Base-by-base conservation (phyloP, 192 early-diverging fungal species). In the Podila minutissima region DNA sequence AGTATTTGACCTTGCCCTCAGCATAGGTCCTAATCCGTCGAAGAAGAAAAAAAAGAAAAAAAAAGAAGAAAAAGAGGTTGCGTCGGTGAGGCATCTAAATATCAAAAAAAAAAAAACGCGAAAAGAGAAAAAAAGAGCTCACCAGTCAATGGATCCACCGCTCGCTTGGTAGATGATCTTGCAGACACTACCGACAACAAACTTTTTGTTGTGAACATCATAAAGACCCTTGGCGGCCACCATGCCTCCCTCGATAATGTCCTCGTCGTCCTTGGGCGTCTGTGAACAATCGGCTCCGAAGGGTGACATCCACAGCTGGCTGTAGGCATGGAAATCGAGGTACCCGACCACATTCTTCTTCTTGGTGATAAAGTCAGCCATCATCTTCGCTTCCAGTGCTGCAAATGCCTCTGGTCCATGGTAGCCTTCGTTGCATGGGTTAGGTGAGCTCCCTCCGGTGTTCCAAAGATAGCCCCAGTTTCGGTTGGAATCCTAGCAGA, bases 241-340 rank as follows among this genome's bases (percentile, higher is more conserved):
- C 82, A 79, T 62, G 5, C 66, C 85, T 24, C 62, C 85, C 13
- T 81, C 82, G 13, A 77, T 53, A 32, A 83, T 62, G 49, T 83
- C 83, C 22, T 81, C 83, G 35, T 83, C 65, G 32, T 86, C 81
- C 20, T 62, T 74, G 28, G 83, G 74, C 5, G 71, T 41, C 11
- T 63, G 28, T 13, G 50, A 24, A 53, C 86, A 88, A 51, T 83
- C 84, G 6, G 62, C 79, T 24, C 83, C 83, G 46, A 68, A 87
- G 35, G 87, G 85, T 15, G 72, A 84, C 88, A 91, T 86, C 81
- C 87, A 90, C 5, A 87, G 77, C 62, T 87, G 86, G 12, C 84
- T 74, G 62, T 82, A 87, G 5, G 86, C 82, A 61, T 87, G 86
- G 26, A 87, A 66, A 64, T 87, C 86, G 32, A 83, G 60, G 35